Evolutionary conservation across 768 basidiomycete genomes (phyloP).

Genomic region (Boletus insuetus): DNA sequence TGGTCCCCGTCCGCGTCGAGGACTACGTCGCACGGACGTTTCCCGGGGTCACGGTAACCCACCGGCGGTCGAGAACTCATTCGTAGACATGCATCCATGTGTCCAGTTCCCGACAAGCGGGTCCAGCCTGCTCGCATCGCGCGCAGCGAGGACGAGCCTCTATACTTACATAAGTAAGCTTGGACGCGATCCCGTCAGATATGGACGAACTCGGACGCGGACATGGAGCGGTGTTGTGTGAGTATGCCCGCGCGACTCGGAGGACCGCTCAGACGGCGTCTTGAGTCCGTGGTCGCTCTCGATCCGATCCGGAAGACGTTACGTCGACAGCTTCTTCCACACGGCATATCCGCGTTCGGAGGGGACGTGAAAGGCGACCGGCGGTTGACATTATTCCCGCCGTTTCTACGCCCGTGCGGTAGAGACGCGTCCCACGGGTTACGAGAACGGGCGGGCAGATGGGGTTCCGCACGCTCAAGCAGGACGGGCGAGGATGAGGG

Average conservation of each 20-base stretch:
- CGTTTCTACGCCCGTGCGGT: background rate
- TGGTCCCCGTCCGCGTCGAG: no score
- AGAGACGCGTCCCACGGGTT: slow-evolving; percentile 7
- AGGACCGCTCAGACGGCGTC: background rate
- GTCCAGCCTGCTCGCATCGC: slow-evolving; percentile 5
- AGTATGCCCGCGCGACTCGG: background rate
- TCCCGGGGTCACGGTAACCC: background rate
- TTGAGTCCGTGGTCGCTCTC: background rate
- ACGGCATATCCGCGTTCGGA: slow-evolving; percentile 14
- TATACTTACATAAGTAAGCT: no score
- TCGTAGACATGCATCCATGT: background rate
- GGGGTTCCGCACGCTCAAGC: background rate
- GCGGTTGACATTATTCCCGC: slow-evolving; percentile 16
- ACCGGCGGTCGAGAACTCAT: background rate
- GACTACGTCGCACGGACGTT: slow-evolving; percentile 6
- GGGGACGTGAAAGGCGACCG: slow-evolving; percentile 15
- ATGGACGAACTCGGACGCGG: background rate
- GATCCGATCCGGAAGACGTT: slow-evolving; percentile 7
- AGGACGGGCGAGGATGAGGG: background rate
- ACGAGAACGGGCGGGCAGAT: slow-evolving; percentile 10
- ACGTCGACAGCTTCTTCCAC: background rate
- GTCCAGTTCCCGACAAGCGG: slow-evolving; percentile 10
- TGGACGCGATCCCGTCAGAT: slow-evolving; percentile 4
- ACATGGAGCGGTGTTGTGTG: background rate
- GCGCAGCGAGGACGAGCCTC: slow-evolving; percentile 15